Conservation (phyloP, 345 rosid species). For the Noccaea bulbosa region DNA sequence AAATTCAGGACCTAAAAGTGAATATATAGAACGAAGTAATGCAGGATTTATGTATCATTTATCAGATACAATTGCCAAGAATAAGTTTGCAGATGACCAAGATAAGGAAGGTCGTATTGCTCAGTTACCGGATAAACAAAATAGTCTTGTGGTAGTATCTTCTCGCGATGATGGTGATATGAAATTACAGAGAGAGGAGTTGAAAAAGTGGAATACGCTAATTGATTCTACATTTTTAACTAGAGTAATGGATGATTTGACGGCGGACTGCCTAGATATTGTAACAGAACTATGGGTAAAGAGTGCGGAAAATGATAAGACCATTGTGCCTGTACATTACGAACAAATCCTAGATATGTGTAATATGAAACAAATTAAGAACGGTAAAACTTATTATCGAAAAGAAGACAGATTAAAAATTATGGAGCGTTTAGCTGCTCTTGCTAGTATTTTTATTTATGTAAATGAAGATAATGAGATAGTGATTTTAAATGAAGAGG, state of each 20-base stretch:
- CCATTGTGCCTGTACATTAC: constrained; percentile 1
- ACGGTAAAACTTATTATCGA: constrained; percentile 1
- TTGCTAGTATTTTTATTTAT: background rate
- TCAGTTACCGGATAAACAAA: constrained; percentile 1
- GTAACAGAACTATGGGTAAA: constrained; percentile 1
- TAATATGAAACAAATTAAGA: background rate
- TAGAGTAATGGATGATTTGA: constrained; percentile 1
- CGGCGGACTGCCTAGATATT: constrained; percentile 2
- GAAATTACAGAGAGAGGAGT: constrained; percentile 1
- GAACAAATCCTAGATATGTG: constrained; percentile 1
- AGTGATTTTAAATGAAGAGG: constrained; percentile 1
- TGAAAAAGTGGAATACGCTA: constrained; percentile 1
- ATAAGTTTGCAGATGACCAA: constrained; percentile 1
- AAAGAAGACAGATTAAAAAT: background rate
- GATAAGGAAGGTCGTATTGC: constrained; percentile 1
- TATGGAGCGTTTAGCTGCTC: constrained; percentile 1
- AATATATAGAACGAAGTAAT: background rate
- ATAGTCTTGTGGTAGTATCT: constrained; percentile 1
- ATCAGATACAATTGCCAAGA: constrained; percentile 1
- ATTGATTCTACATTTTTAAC: background rate
- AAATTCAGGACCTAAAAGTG: constrained; percentile 1
- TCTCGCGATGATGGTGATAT: constrained; percentile 1
- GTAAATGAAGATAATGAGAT: background rate
- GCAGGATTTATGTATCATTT: constrained; percentile 1
- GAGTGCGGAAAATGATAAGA: constrained; percentile 1